Conservation (phyloP, 129 eudicot genomes). For the Lonicera japonica region DNA sequence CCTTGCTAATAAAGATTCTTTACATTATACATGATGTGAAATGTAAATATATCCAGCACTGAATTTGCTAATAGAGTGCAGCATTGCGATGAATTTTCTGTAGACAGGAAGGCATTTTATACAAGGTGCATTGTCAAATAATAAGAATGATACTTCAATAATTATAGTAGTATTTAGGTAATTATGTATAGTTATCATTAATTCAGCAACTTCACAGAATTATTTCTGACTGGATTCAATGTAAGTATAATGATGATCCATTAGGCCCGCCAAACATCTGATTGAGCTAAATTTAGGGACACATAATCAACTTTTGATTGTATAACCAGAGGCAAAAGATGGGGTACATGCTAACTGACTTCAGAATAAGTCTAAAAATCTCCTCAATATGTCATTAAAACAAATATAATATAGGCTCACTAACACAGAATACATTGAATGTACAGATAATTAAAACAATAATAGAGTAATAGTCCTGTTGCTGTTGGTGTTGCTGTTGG, state of each 20-base stretch:
- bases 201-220: not conserved
- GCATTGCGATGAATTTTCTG: no score
- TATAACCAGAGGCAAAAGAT: not conserved
- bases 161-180: no score
- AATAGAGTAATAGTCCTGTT: slow-evolving; percentile 6
- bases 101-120: no score
- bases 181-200: no score
- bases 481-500: not conserved
- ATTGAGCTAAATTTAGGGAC: not conserved
- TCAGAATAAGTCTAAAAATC: not conserved
- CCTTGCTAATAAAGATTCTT: not conserved
- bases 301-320: not conserved
- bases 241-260: not conserved
- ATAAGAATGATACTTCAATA: no score
- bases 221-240: no score
- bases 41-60: not conserved
- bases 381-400: not conserved
- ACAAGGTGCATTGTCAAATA: no score
- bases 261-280: not conserved
- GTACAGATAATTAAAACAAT: slow-evolving; percentile 13
- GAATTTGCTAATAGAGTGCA: no score
- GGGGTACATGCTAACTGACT: not conserved
- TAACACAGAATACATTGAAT: no score
- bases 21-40: no score
- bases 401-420: no score